Base-by-base conservation (phyloP, 2,329 filamentous ascomycete species). In the Penicillium sp. region DNA sequence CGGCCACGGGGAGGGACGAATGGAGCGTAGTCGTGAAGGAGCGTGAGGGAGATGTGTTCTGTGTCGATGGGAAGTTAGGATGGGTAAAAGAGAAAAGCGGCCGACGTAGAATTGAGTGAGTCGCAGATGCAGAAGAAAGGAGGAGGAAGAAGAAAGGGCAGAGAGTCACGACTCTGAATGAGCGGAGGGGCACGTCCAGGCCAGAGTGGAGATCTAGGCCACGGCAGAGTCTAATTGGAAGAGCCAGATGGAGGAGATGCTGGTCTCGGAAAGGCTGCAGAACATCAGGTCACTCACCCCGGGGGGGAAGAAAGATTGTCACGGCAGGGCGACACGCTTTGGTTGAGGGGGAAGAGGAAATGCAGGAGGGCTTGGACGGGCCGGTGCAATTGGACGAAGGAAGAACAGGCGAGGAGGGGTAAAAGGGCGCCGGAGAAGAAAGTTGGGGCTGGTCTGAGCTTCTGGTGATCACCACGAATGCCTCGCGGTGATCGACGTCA, bases 11-110 rank as follows among this genome's bases (percentile, higher is more conserved):
- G 32, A 39, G 17, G 36, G 14, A 34, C 38, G 67, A 84, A 81
- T 66, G 79, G 77, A 70, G 80, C 84, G 73, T 82, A 83, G 25
- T 13, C 14, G 25, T n/a, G 6, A 27, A 27, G 20, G 36, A 25
- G 16, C 10, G 25, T 7, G 23, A 40, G 39, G 30, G 33, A 39
- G 15, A 18, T 20, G 18, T 14, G 11, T 27, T 20, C 39, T 37
- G n/a, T n/a, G n/a, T n/a, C n/a, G n/a, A n/a, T n/a, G 32, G 7
- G 16, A 14, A 33, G 10, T n/a, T n/a, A n/a, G n/a, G n/a, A n/a
- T n/a, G n/a, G n/a, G n/a, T n/a, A n/a, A n/a, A n/a, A n/a, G n/a
- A n/a, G n/a, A n/a, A n/a, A n/a, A n/a, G n/a, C n/a, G n/a, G n/a
- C n/a, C n/a, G n/a, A n/a, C n/a, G n/a, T n/a, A n/a, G n/a, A n/a